Evolutionary conservation across 2,329 filamentous ascomycete species (phyloP).

Genomic region (Clarireedia hainanense): DNA sequence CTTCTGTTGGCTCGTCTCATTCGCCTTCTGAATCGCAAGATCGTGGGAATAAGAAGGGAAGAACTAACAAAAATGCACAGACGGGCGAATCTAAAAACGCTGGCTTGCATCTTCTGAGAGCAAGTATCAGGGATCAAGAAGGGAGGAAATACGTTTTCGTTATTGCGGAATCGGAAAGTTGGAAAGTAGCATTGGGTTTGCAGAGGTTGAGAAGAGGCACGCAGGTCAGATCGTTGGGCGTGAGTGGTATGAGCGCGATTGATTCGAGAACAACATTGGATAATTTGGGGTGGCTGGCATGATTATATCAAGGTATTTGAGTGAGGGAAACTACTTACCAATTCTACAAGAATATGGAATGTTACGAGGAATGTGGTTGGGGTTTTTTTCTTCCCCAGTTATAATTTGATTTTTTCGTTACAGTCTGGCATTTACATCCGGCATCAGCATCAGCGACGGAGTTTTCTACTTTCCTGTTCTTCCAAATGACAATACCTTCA

Average conservation of each 20-base stretch:
- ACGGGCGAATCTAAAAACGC: conserved; percentile 47
- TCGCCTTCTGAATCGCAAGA: conserved; percentile 12
- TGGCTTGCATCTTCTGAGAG: conserved; percentile 54
- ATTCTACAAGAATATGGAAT: background rate
- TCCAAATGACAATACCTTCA: background rate
- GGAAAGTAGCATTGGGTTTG: conserved; percentile 58
- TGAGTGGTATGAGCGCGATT: conserved; percentile 45
- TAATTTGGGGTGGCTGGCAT: conserved; percentile 42
- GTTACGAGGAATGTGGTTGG: background rate
- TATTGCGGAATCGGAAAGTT: conserved; percentile 55
- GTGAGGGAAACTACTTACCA: background rate
- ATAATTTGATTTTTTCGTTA: background rate
- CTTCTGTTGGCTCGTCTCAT: conserved; percentile 21
- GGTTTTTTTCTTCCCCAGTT: background rate
- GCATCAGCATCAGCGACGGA: background rate
- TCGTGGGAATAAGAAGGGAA: conserved; percentile 10
- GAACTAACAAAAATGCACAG: conserved; percentile 31
- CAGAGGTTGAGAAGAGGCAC: conserved; percentile 53
- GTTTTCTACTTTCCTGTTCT: background rate
- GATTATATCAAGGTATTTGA: background rate
- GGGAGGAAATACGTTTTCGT: conserved; percentile 60
- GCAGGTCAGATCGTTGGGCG: conserved; percentile 51
- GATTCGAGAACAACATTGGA: conserved; percentile 51
- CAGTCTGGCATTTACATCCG: background rate
- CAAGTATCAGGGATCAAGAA: conserved; percentile 57